phyloP scores from a whole-genome alignment of 78 protist genomes.

The Dictyostelium intermedium region DNA sequence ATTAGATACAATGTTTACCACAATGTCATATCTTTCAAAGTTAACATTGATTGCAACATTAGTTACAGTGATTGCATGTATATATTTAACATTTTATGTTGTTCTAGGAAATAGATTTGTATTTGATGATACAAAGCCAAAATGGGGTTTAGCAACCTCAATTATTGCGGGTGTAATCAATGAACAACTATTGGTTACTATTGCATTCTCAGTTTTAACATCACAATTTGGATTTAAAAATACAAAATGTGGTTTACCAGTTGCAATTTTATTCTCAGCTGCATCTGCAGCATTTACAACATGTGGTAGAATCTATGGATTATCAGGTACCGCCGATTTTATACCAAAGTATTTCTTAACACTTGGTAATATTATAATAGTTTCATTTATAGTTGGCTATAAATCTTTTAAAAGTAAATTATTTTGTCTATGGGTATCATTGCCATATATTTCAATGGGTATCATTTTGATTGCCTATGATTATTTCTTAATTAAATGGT shows the following conservation, averaged over 20 bases:
- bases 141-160: neutral
- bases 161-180: slow-evolving; percentile 15
- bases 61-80: neutral
- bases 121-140: neutral
- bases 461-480: slow-evolving; percentile 19
- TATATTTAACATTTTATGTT: slow-evolving; percentile 24
- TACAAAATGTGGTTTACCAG: slow-evolving; percentile 2
- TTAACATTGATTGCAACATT: neutral
- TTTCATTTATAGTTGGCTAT: neutral
- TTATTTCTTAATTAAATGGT: slow-evolving; percentile 20
- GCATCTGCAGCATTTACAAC: neutral
- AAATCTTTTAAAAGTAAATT: neutral
- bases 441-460: slow-evolving; percentile 16
- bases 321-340: neutral
- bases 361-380: neutral
- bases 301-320: neutral
- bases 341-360: slow-evolving; percentile 13
- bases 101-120: slow-evolving; percentile 11
- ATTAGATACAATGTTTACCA: neutral
- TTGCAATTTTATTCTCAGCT: neutral
- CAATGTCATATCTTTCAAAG: neutral
- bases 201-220: neutral
- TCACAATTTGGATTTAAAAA: slow-evolving; percentile 34
- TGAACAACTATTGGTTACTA: slow-evolving; percentile 8
- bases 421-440: neutral